Evolutionary conservation across 2,329 filamentous ascomycete genomes (phyloP), one percentile per base, ranked within the genome.

Genomic region (Nemania serpens): DNA sequence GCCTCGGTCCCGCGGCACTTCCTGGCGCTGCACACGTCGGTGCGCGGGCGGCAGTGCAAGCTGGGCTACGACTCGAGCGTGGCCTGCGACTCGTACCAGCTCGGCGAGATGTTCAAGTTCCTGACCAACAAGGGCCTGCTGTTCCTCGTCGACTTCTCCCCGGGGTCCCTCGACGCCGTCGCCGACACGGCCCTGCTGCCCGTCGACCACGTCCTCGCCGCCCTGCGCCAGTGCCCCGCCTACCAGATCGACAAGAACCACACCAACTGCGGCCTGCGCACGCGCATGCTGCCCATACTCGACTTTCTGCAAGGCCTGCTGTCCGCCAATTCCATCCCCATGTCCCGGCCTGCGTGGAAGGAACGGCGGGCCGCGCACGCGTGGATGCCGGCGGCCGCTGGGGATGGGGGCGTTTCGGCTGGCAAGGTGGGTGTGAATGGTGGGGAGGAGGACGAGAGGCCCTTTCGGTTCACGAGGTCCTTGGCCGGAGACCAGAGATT

Each of bases 221-320:
- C 81, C 0, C 76, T 93, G 20, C 82, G 85, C 39, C 86, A 91
- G 73, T 87, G 84, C 51, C 87, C 90, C 1, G 83, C 81, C 57
- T 93, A 93, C 70, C 90, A 93, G 73, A 83, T 93, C 61, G 89
- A 93, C 73, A 83, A 82, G 65, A 80, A 91, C 70, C 90, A 93
- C 73, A 81, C 81, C 1, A 89, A 92, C 73, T 93, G 90, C 70
- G 90, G 90, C 1, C 78, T 91, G 39, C 79, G 89, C 46, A 86
- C 84, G 2, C 81, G 86, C 17, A 74, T 92, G 3, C 76, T 90
- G 41, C 88, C 89, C 7, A 81, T 90, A 3, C 74, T 92, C 15
- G 87, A 90, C 56, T 83, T 87, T 55, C 75, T 93, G 33, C 81
- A 85, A 59, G 73, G 78, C n/a, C 82, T 86, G 76, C 73, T 88